phyloP scores from a whole-genome alignment of 179 eudicot genomes.

The Camellia oleifera region DNA sequence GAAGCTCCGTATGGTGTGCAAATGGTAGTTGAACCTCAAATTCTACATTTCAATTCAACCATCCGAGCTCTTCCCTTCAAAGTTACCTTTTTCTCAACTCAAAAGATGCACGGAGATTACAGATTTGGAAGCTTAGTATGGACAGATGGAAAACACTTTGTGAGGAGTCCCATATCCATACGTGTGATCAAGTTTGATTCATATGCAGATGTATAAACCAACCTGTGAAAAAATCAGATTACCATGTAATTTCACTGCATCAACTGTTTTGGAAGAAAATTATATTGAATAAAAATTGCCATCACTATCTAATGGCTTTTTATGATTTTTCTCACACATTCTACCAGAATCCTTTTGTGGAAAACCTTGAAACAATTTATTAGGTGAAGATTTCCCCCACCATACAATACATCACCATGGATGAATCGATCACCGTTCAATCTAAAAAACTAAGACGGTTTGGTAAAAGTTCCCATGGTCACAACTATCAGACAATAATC shows the following conservation, averaged over 20 bases:
- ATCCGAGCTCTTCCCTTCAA: constrained; percentile 1
- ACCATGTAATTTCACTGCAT: background rate
- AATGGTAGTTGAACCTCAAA: constrained; percentile 11
- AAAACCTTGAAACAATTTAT: background rate
- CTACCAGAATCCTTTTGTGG: background rate
- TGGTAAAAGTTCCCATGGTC: no score
- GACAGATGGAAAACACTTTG: constrained; percentile 14
- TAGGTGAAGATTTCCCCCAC: no score
- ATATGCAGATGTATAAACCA: constrained; percentile 7
- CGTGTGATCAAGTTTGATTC: constrained; percentile 9
- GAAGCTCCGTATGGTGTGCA: constrained; percentile 8
- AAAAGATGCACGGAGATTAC: constrained; percentile 14
- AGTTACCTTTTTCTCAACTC: constrained; percentile 14
- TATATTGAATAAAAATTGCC: background rate
- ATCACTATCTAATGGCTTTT: background rate
- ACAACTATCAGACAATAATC: no score
- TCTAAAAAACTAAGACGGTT: no score
- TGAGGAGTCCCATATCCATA: constrained; percentile 13
- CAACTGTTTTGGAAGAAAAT: background rate
- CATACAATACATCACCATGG: no score
- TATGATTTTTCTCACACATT: background rate
- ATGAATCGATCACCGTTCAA: no score
- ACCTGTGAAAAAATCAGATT: constrained; percentile 2
- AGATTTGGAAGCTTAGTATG: constrained; percentile 15
- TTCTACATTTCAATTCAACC: constrained; percentile 10